Base-by-base conservation (phyloP, 2,329 filamentous ascomycete species). In the Penicillium janthinellum region DNA sequence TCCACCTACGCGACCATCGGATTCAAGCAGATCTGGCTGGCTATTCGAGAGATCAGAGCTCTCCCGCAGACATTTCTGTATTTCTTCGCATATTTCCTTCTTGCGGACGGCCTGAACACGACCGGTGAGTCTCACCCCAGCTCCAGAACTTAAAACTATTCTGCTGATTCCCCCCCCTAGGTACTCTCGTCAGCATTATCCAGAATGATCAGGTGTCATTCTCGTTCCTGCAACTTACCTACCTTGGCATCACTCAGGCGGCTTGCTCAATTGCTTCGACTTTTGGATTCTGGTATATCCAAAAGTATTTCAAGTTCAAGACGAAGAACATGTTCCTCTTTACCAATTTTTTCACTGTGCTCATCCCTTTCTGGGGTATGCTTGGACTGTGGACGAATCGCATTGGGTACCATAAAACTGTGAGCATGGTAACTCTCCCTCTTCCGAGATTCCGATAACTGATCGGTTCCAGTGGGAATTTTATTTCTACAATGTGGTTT, bases 331-430 rank as follows among this genome's bases (percentile, higher is more conserved):
- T 79, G 77, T 78, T 79, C 38, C 69, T 79, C 51, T 59, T 78
- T 39, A 78, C 75, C 3, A 79, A 78, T 58, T 70, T 77, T 39
- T 79, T 79, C 59, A 76, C 65, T 37, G 73, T 78, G 5, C 67
- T 79, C 8, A 78, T 79, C 42, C 74, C 75, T 1, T 72, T 79
- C 20, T 79, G 77, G 73, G 77, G 77, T 0, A 76, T 79, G 75
- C 38, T 79, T 3, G 77, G 76, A 5, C 65, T 79, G 0, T 79
- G 76, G 77, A 73, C 74, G 1, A 66, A 67, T 1, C 68, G 60
- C 17, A 70, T 79, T 48, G 77, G 77, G 3, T 79, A 78, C 61
- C 77, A 79, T 42, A 66, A 78, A 34, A 66, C 48, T 15, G 73
- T 72, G 56, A 54, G 68, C 61, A 5, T 3, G 7, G 1, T 14